These are phyloP conservation scores for Xylaria acuta DNA, from an alignment of 495 filamentous ascomycete genomes.

Conservation along the genomic window DNA sequence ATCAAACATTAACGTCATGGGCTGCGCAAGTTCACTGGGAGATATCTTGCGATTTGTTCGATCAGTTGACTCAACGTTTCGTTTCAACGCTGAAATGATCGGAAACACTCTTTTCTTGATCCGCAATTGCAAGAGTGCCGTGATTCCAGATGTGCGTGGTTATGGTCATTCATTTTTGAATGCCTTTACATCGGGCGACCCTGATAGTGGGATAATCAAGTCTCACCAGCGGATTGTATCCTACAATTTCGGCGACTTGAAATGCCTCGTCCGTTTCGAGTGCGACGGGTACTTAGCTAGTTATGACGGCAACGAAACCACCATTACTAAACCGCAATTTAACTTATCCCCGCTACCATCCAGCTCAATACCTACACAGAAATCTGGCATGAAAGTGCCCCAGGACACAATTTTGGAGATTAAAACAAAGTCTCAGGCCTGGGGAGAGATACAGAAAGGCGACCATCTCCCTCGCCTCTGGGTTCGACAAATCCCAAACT, in stretches of 20 bases:
- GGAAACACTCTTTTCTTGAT: constrained; percentile 68
- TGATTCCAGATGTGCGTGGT: constrained; percentile 59
- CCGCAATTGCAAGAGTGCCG: constrained; percentile 59
- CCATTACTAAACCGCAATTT: neutral
- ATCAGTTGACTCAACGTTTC: constrained; percentile 53
- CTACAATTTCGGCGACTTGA: constrained; percentile 64
- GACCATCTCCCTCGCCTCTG: constrained; percentile 64
- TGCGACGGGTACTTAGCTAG: constrained; percentile 62
- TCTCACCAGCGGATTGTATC: constrained; percentile 68
- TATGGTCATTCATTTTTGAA: constrained; percentile 72
- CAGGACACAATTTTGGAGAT: constrained; percentile 68
- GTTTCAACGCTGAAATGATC: constrained; percentile 65
- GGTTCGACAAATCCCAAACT: constrained; percentile 66
- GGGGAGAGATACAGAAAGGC: constrained; percentile 36
- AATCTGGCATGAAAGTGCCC: constrained; percentile 38
- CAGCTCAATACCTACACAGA: constrained; percentile 23
- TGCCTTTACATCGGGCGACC: constrained; percentile 65
- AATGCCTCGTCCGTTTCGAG: constrained; percentile 64
- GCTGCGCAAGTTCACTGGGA: constrained; percentile 66
- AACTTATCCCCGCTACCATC: neutral
- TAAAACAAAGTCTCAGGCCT: constrained; percentile 61
- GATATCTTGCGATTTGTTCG: constrained; percentile 60
- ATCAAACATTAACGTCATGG: constrained; percentile 63
- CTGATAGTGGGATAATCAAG: constrained; percentile 54
- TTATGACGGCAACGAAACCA: constrained; percentile 10